These are phyloP conservation scores for Haberlea rhodopensis DNA, from an alignment of 257 asterid species.

Conservation along the genomic window DNA sequence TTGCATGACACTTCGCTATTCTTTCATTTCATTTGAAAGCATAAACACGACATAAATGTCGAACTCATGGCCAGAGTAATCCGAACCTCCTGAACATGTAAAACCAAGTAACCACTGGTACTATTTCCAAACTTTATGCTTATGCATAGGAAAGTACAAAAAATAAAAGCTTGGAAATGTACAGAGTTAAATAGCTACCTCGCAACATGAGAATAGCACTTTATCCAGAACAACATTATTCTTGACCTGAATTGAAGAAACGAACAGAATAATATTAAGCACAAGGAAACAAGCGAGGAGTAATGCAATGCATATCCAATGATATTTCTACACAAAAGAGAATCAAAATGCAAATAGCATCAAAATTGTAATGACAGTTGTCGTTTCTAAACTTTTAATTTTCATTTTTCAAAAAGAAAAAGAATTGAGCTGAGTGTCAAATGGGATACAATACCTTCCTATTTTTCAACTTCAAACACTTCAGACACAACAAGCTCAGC, in stretches of 20 bases:
- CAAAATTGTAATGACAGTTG: constrained; percentile 7
- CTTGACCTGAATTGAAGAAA: constrained; percentile 54
- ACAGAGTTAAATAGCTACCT: constrained; percentile 44
- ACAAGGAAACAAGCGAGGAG: constrained; percentile 8
- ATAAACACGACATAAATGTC: constrained; percentile 12
- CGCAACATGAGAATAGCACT: constrained; percentile 69
- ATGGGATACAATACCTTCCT: constrained; percentile 56
- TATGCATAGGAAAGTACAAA: constrained; percentile 4
- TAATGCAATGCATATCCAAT: constrained; percentile 8
- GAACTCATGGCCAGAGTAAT: constrained; percentile 15
- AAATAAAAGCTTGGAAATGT: constrained; percentile 10
- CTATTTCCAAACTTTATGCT: constrained; percentile 11
- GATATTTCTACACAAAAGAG: constrained; percentile 16
- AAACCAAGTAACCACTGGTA: constrained; percentile 6
- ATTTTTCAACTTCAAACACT: constrained; percentile 72
- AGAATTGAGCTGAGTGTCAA: background rate
- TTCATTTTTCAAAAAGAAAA: constrained; percentile 11
- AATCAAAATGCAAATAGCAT: constrained; percentile 16
- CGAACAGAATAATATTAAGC: constrained; percentile 26
- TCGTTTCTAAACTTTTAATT: constrained; percentile 6
- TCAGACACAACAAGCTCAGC: constrained; percentile 74
- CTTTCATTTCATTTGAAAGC: constrained; percentile 26
- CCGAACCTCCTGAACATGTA: constrained; percentile 11
- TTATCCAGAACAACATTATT: constrained; percentile 57
- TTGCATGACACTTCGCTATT: background rate